Base-by-base conservation (phyloP, 1,284 basidiomycete species). In the Melanopsichium pennsylvanicum region DNA sequence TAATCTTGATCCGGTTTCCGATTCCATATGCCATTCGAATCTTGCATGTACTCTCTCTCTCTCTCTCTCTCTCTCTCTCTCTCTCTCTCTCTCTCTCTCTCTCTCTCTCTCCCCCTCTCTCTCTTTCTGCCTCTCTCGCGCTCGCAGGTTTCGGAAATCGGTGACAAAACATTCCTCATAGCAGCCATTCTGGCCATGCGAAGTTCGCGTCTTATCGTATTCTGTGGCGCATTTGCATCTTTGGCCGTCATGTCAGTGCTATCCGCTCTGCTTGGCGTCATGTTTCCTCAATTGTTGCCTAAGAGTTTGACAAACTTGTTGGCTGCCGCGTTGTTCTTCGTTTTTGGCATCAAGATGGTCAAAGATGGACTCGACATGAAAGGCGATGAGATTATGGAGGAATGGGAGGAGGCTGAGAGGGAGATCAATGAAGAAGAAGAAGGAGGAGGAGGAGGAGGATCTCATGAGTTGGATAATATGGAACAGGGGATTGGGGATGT, bases 81-180 rank as follows among this genome's bases (percentile, higher is more conserved):
- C n/a, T n/a, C n/a, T n/a, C n/a, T n/a, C n/a, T n/a, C n/a, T n/a
- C n/a, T n/a, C 10, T 19, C 21, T 16, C 6, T 19, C 22, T 13
- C n/a, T 31, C 22, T 13, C 38, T 47, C 16, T 25, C 10, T 23
- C 27, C 13, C 29, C 15, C 31, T 22, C 36, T 16, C 26, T 18
- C 21, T 36, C 13, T 5, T 27, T 31, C 3, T 13, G 8, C 27
- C 13, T 13, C 27, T 8, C 13, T 29, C 27, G 13, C 7, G 13
- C 25, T 16, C 27, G 22, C 47, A 76, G 75, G 78, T 83, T 31
- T 82, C 81, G 13, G 83, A 84, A 61, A 81, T 84, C 67, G 94
- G 95, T 39, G 96, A 98, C 88, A 97, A 97, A 83, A 98, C 95
- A 0, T 98, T 98, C 81, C 88, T 98, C 59, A 97, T 97, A 40